Percentiles rank a stretch among this genome's conserved stretches.
Evolutionary conservation across 2,329 filamentous ascomycete genomes (phyloP).

Genomic region (Colletotrichum magnum): DNA sequence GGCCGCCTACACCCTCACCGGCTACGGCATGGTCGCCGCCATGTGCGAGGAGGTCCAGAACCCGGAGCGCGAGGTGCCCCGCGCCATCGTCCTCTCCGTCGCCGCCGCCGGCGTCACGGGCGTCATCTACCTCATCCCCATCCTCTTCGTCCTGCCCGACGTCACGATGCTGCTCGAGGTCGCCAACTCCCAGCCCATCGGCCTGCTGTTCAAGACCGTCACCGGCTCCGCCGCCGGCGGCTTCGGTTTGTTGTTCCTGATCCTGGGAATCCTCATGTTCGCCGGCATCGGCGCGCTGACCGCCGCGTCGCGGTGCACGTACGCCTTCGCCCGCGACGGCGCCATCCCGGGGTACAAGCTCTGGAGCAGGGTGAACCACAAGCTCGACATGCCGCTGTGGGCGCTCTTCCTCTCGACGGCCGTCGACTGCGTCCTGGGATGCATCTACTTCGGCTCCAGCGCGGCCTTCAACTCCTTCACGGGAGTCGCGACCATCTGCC

Average conservation of each 20-base stretch:
- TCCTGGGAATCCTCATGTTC: constrained; percentile 83
- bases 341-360: constrained; percentile 79
- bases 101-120: constrained; percentile 77
- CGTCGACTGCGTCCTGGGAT: constrained; percentile 79
- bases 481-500: constrained; percentile 83
- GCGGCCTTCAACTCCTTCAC: constrained; percentile 87
- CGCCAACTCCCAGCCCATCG: constrained; percentile 82
- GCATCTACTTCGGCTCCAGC: constrained; percentile 84
- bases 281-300: constrained; percentile 82
- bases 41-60: constrained; percentile 83
- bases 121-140: constrained; percentile 77
- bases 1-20: constrained; percentile 72
- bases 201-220: constrained; percentile 80
- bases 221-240: constrained; percentile 81
- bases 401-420: constrained; percentile 77
- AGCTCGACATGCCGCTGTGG: constrained; percentile 78
- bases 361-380: constrained; percentile 76
- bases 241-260: constrained; percentile 81
- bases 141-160: constrained; percentile 82
- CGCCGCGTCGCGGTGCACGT: constrained; percentile 80
- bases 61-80: constrained; percentile 77
- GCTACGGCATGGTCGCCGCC: constrained; percentile 79
- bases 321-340: constrained; percentile 82
- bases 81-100: constrained; percentile 79
- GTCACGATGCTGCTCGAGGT: constrained; percentile 74